Evolutionary conservation across 208 protist species (phyloP).

Genomic region (Leishmania arabica): DNA sequence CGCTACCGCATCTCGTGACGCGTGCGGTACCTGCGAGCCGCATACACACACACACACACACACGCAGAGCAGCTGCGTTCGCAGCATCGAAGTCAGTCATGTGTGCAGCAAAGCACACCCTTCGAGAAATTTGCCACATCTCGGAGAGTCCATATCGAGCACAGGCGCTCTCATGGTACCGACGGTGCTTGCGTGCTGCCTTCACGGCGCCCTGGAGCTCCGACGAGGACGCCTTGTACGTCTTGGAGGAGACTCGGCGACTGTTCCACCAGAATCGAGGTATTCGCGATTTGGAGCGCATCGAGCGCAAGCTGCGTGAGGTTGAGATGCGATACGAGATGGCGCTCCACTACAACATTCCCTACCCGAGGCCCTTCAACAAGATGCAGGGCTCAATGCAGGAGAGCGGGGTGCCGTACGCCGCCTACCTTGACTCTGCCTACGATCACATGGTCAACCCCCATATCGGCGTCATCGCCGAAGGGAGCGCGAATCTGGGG

Average conservation of each 20-base stretch:
- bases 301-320: constrained; percentile 85
- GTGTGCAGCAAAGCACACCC: background rate
- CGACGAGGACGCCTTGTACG: constrained; percentile 87
- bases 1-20: background rate
- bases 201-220: constrained; percentile 82
- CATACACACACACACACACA: background rate
- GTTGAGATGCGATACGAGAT: constrained; percentile 91
- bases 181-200: constrained; percentile 76
- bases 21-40: background rate
- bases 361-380: constrained; percentile 83
- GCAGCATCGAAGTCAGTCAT: background rate
- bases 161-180: constrained; percentile 84
- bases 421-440: constrained; percentile 83
- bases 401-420: constrained; percentile 81
- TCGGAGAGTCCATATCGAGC: constrained; percentile 60
- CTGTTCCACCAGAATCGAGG: constrained; percentile 74
- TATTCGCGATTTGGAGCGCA: constrained; percentile 58
- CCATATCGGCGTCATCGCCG: constrained; percentile 55
- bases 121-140: constrained; percentile 26
- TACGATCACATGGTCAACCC: constrained; percentile 83
- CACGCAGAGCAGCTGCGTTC: background rate
- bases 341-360: constrained; percentile 84
- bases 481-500: constrained; percentile 75
- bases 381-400: constrained; percentile 81
- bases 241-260: constrained; percentile 77